A percentile compares a stretch with the other conserved stretches of the same genome.
These are phyloP conservation scores for Asterochloris erici DNA, from an alignment of 139 green algal species.

Conservation along the genomic window DNA sequence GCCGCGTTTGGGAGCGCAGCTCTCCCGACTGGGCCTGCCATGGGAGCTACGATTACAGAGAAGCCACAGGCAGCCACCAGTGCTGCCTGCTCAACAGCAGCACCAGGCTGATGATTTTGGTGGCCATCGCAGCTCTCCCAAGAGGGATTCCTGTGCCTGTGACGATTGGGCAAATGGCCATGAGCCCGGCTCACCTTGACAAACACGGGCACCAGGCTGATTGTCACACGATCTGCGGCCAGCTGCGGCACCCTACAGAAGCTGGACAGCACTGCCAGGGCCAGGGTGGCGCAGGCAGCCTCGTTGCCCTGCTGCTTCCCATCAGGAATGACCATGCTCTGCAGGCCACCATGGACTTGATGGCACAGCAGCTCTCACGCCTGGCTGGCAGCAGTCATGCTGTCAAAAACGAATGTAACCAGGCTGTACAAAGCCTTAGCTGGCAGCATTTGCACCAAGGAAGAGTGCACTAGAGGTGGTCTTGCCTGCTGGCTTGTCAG, in stretches of 20 bases:
- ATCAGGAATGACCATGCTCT: background rate
- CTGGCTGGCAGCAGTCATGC: background rate
- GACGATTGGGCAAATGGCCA: background rate
- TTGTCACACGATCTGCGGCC: slow-evolving; percentile 25
- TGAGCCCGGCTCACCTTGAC: slow-evolving; percentile 31
- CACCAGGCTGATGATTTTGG: background rate
- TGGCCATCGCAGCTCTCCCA: background rate
- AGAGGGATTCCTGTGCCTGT: background rate
- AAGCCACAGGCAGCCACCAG: background rate
- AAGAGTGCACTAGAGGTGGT: background rate
- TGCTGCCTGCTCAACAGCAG: background rate
- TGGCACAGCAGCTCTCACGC: background rate
- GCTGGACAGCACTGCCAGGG: slow-evolving; percentile 44
- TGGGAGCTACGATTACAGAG: background rate
- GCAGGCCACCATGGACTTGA: background rate
- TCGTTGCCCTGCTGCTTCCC: slow-evolving; percentile 22
- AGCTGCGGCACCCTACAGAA: slow-evolving; percentile 45
- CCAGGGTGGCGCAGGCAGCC: slow-evolving; percentile 25
- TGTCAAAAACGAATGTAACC: background rate
- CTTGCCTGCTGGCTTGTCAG: slow-evolving; percentile 20
- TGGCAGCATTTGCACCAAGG: background rate
- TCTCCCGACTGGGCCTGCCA: background rate
- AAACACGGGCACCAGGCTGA: slow-evolving; percentile 43
- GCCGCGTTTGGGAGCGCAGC: background rate
- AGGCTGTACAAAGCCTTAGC: background rate